These are phyloP conservation scores for Helianthus annuus DNA, from an alignment of 129 eudicot species.

Conservation along the genomic window HanXRQr2.0-SUNRISE NC_035446.2:101950083-101950582, in stretches of 20 bases:
- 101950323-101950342: neutral
- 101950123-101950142: no score
- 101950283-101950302: neutral
- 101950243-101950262: neutral
- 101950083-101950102: neutral
- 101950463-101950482: slow-evolving; percentile 8
- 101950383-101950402: neutral
- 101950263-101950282: neutral
- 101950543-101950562: slow-evolving; percentile 8
- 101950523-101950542: slow-evolving; percentile 17
- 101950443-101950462: neutral
- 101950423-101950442: neutral
- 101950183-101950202: no score
- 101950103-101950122: neutral
- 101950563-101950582: neutral
- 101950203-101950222: no score
- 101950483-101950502: slow-evolving; percentile 2
- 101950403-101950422: neutral
- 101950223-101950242: no score
- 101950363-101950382: no score
- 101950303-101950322: neutral
- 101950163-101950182: no score
- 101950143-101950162: no score
- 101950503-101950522: slow-evolving; percentile 1
- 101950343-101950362: neutral